Evolutionary conservation across 2,329 filamentous ascomycete genomes (phyloP).

Genomic region (Meredithiella fracta): DNA sequence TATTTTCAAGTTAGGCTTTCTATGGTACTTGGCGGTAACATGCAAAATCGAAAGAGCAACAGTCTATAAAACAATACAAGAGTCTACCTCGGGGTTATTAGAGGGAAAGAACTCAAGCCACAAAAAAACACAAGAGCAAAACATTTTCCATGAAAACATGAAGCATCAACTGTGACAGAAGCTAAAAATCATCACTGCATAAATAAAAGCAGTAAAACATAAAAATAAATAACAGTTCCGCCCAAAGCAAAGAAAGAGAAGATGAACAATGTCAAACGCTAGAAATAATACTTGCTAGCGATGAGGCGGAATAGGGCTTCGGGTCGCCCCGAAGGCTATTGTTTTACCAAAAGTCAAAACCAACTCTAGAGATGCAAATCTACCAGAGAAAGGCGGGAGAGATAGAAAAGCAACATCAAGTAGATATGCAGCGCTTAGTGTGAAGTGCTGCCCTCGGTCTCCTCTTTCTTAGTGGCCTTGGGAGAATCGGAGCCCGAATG

Average conservation of each 20-base stretch:
- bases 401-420: not conserved
- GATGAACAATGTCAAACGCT: not conserved
- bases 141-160: constrained; percentile 5
- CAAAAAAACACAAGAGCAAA: not conserved
- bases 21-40: too few species aligned
- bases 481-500: not conserved
- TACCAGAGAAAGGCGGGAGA: not conserved
- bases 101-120: not conserved
- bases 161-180: not conserved
- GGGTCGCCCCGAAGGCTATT: not conserved
- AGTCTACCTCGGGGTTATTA: not conserved
- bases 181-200: not conserved
- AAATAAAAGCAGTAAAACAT: not conserved
- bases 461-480: constrained; percentile 8
- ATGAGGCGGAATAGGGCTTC: not conserved
- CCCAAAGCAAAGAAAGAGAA: not conserved
- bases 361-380: not conserved
- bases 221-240: not conserved
- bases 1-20: too few species aligned
- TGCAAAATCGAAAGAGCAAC: too few species aligned
- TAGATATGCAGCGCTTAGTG: not conserved
- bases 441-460: not conserved
- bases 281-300: not conserved
- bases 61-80: not conserved
- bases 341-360: not conserved